A percentile compares a stretch with the other conserved stretches of the same genome.
These are phyloP conservation scores for Termitomyces sp. DNA, from an alignment of 768 basidiomycete genomes.

Conservation along the genomic window DNA sequence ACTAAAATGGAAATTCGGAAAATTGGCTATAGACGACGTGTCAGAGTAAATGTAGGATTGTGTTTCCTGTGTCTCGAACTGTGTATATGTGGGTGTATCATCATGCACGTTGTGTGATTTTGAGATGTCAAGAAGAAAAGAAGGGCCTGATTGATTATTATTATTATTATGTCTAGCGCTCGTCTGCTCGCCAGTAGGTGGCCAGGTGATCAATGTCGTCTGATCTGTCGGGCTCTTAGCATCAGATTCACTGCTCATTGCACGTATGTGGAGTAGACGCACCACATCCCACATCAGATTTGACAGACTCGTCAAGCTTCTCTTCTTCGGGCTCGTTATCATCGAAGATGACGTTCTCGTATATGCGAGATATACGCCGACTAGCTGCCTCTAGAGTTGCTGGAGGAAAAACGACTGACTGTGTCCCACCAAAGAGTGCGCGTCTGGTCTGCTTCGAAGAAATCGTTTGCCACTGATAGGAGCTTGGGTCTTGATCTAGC, in stretches of 20 bases:
- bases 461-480: constrained; percentile 43
- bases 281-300: not conserved
- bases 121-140: constrained; percentile 23
- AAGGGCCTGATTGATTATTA: constrained; percentile 17
- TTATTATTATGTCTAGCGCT: constrained; percentile 6
- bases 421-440: constrained; percentile 3
- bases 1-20: constrained; percentile 72
- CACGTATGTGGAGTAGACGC: not conserved
- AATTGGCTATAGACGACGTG: constrained; percentile 64
- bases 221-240: constrained; percentile 27
- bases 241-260: not conserved
- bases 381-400: constrained; percentile 62
- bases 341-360: constrained; percentile 68
- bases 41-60: constrained; percentile 55
- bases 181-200: constrained; percentile 32
- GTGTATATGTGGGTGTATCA: constrained; percentile 8
- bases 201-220: constrained; percentile 55
- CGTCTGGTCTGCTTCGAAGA: constrained; percentile 18
- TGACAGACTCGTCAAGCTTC: not conserved
- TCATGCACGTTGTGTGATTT: constrained; percentile 11
- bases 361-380: constrained; percentile 62
- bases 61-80: constrained; percentile 36
- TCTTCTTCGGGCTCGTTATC: constrained; percentile 18
- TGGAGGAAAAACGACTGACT: constrained; percentile 36
- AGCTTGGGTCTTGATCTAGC: constrained; percentile 24